These are phyloP conservation scores for Raffaelea deltoideospora DNA, from an alignment of 2,329 filamentous ascomycete genomes.

Conservation along the genomic window DNA sequence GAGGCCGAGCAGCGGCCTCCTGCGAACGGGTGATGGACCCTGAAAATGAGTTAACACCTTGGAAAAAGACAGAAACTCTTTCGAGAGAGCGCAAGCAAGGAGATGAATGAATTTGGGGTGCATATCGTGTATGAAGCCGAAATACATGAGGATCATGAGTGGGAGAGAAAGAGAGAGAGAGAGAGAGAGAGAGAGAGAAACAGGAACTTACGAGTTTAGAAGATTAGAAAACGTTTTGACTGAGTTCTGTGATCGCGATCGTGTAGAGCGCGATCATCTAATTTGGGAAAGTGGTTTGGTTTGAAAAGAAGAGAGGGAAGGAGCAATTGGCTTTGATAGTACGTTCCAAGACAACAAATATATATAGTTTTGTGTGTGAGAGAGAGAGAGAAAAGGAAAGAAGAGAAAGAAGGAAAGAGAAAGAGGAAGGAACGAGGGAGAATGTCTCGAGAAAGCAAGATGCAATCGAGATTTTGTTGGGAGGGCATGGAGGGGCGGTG, in stretches of 20 bases:
- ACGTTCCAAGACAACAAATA: not conserved
- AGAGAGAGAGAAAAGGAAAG: not conserved
- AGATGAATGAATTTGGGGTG: too few relatives aligned
- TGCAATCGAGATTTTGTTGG: too few relatives aligned
- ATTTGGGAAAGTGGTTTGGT: slow-evolving; percentile 1
- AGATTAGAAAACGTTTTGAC: slow-evolving; percentile 98
- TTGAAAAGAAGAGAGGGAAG: not conserved
- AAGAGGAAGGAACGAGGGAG: not conserved
- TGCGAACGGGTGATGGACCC: slow-evolving; percentile 91
- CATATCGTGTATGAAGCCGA: too few relatives aligned
- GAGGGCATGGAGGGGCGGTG: too few relatives aligned
- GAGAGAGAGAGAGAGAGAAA: not conserved
- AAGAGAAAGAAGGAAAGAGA: not conserved
- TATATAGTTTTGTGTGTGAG: too few relatives aligned
- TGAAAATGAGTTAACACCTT: slow-evolving; percentile 21
- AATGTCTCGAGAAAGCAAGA: too few relatives aligned
- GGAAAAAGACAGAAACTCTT: too few relatives aligned
- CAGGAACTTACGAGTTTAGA: slow-evolving; percentile 69
- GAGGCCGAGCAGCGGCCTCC: slow-evolving; percentile 86
- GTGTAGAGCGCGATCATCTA: slow-evolving; percentile 9
- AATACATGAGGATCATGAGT: too few relatives aligned
- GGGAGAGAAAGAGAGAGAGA: not conserved
- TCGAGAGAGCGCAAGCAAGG: too few relatives aligned
- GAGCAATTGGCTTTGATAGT: not conserved
- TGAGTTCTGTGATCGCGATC: slow-evolving; percentile 46